Evolutionary conservation across 345 rosid species (phyloP).

Genomic region (Hibiscus mutabilis): DNA sequence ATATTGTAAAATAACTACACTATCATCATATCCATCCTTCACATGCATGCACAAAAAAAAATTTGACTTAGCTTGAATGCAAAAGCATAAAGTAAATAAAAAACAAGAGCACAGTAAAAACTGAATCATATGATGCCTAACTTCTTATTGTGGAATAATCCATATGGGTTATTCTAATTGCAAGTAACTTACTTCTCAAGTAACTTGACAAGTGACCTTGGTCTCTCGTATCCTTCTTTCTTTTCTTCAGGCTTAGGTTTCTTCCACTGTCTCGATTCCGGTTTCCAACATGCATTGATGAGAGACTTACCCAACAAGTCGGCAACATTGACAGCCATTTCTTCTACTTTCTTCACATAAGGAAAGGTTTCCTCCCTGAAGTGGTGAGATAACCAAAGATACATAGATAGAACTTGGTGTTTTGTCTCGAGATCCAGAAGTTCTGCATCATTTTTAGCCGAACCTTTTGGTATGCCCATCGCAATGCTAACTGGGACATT

Average conservation of each 20-base stretch:
- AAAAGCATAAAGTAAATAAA: too few relatives aligned
- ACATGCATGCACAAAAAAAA: too few relatives aligned
- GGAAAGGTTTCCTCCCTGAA: constrained; percentile 71
- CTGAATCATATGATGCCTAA: background rate
- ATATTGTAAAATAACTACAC: too few relatives aligned
- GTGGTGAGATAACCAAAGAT: constrained; percentile 87
- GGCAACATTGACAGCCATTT: constrained; percentile 74
- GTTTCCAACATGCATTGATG: constrained; percentile 64
- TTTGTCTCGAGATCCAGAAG: constrained; percentile 79
- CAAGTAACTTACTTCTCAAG: constrained; percentile 33
- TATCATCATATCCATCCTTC: background rate
- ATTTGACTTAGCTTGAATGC: background rate
- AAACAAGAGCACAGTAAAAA: background rate
- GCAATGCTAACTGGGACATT: constrained; percentile 66
- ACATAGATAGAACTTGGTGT: constrained; percentile 85
- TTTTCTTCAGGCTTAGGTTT: constrained; percentile 34
- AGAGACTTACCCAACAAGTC: constrained; percentile 81
- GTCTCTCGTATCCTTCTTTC: constrained; percentile 51
- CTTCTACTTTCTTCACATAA: constrained; percentile 62
- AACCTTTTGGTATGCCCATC: constrained; percentile 88
- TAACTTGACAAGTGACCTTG: constrained; percentile 43
- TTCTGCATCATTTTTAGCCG: constrained; percentile 71
- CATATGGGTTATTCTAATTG: background rate
- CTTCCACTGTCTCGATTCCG: constrained; percentile 48
- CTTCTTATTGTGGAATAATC: background rate